Evolutionary conservation across 495 filamentous ascomycete genomes (phyloP).

Genomic region (Penicillium maclennaniae): DNA sequence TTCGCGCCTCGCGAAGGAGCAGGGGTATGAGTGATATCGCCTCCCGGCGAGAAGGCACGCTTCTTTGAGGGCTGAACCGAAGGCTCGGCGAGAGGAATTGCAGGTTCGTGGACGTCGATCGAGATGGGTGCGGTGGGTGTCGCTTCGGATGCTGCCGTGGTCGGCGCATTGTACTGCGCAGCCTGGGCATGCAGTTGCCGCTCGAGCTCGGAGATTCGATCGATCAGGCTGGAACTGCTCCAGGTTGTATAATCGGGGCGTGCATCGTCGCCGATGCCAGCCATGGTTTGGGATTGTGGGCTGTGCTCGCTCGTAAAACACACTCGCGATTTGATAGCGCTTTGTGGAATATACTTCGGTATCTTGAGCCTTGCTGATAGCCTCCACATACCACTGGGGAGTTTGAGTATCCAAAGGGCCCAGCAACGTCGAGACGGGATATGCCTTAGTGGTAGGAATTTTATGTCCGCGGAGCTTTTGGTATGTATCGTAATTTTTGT

Average conservation of each 20-base stretch:
- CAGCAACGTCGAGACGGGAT: neutral
- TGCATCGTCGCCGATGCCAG: slow-evolving; percentile 9
- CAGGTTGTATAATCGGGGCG: slow-evolving; percentile 53
- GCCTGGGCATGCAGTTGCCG: slow-evolving; percentile 49
- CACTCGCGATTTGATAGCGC: slow-evolving; percentile 4
- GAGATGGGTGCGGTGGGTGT: slow-evolving; percentile 13
- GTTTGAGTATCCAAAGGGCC: neutral
- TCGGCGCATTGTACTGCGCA: slow-evolving; percentile 31
- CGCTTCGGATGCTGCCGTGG: neutral
- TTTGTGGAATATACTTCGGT: slow-evolving; percentile 1
- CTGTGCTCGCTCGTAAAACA: slow-evolving; percentile 12
- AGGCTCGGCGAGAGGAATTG: slow-evolving; percentile 14
- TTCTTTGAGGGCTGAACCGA: slow-evolving; percentile 15
- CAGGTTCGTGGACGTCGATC: slow-evolving; percentile 20
- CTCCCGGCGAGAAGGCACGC: slow-evolving; percentile 16
- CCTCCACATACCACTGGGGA: slow-evolving; percentile 26
- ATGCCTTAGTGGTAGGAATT: slow-evolving; percentile 1
- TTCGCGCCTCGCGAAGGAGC: slow-evolving; percentile 29
- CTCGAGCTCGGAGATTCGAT: slow-evolving; percentile 64
- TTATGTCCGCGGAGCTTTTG: slow-evolving; percentile 7
- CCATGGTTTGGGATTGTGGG: slow-evolving; percentile 14
- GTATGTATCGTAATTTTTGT: slow-evolving; percentile 12
- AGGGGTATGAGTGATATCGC: slow-evolving; percentile 27
- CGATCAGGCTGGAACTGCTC: slow-evolving; percentile 62
- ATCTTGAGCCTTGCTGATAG: slow-evolving; percentile 6